Evolutionary conservation across 2,329 filamentous ascomycete species (phyloP), one percentile per base, ranked within the genome.

Genomic region (Xylariales sp.): DNA sequence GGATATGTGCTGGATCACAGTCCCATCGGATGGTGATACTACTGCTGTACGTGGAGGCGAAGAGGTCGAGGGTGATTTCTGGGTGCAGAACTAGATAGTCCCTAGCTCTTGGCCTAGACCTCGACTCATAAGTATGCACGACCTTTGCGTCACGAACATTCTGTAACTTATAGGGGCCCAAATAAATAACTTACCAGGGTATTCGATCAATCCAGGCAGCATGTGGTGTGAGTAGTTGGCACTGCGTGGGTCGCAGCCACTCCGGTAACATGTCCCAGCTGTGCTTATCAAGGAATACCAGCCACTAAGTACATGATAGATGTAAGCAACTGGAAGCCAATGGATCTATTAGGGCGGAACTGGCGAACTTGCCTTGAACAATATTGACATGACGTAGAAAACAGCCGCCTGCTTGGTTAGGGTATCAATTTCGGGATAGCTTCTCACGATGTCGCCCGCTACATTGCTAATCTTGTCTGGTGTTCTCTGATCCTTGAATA

Each of bases 161-260:
- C n/a, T n/a, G n/a, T n/a, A n/a, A n/a, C n/a, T n/a, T n/a, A n/a
- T n/a, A n/a, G n/a, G n/a, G n/a, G n/a, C n/a, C n/a, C n/a, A n/a
- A n/a, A n/a, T n/a, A 17, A 30, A 19, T 2, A 14, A 20, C 45
- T 20, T 28, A 55, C 51, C 56, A 59, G 12, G 56, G 53, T 29
- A 59, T 54, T 3, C 56, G 48, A 33, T 59, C 55, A 25, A 58
- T 54, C 56, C 55, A 59, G 2, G 54, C 54, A 7, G 54, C 50
- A 28, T 59, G 56, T 10, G 48, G 46, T 8, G 42, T 48, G 11
- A 46, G 43, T 6, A 57, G 39, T 30, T 59, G 55, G n/a, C 43
- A 40, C 5, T 45, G 45, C 3, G 52, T 49, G 4, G 56, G 56
- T 17, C 50, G 47, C 4, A 59, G 45, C 55, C 56, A 59, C 10